Evolutionary conservation across 257 asterid genomes (phyloP).

Genomic region (Ligustrum vulgare): DNA sequence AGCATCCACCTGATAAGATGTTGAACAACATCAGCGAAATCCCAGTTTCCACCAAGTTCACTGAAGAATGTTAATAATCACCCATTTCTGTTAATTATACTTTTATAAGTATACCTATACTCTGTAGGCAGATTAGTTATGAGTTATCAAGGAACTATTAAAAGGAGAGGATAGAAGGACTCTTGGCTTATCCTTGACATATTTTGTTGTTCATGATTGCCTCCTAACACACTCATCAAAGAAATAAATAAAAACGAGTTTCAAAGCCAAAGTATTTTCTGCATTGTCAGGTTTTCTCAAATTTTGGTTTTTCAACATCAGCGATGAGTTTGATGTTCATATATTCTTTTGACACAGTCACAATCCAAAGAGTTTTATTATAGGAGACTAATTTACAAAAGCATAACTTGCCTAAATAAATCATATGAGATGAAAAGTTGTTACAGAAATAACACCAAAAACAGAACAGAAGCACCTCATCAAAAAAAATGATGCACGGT

Average conservation of each 20-base stretch:
- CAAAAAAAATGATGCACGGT: conserved; percentile 93
- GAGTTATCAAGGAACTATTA: background rate
- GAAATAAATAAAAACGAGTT: background rate
- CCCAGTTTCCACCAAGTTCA: background rate
- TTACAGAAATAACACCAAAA: background rate
- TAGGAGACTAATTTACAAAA: background rate
- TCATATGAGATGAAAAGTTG: background rate
- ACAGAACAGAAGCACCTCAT: conserved; percentile 57
- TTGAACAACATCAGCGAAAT: background rate
- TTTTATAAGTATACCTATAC: background rate
- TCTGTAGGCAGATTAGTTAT: background rate
- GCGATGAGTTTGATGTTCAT: background rate
- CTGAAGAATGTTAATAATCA: background rate
- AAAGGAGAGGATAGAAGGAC: background rate
- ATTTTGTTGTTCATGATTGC: background rate
- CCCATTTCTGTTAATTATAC: background rate
- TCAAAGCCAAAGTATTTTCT: background rate
- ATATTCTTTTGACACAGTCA: background rate
- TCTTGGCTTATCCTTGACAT: background rate
- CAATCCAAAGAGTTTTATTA: background rate
- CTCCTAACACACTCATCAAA: background rate
- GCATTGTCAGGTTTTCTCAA: background rate
- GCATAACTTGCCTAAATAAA: background rate
- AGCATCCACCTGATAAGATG: conserved; percentile 65
- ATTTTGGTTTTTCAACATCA: background rate